Base-by-base conservation (phyloP, 768 basidiomycete species). In the Tricholoma flavovirens region DNA sequence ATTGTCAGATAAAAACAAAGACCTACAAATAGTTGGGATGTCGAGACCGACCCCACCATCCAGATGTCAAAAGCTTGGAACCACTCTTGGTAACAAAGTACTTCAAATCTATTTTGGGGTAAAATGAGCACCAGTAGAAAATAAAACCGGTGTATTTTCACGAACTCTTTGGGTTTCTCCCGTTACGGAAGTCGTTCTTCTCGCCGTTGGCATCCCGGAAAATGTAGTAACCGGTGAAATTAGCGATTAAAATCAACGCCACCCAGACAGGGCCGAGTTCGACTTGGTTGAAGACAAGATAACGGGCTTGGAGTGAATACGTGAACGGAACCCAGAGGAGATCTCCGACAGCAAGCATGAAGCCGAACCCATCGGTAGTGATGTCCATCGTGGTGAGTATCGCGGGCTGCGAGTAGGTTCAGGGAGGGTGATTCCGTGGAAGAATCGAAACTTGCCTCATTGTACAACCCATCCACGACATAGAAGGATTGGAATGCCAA, bases 351-450 rank as follows among this genome's bases (percentile, higher is more conserved):
- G 93, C 73, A 26, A 99, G 87, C 97, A 99, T 99, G 80, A 94
- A 98, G 6, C 97, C 97, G 65, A 98, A 98, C 10, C 97, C 97
- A 64, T 99, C 97, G 10, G 90, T 90, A 3, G 88, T 95, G 66
- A 99, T 95, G 66, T 99, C 97, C 91, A 99, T 99, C 3, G 89
- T 93, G 1, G 92, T 95, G 56, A 98, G 79, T 60, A 99, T 80
- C 9, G 90, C 88, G 1, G 90, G 81, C 92, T 97, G 61, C 0
- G 35, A 42, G 42, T 30, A 22, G 19, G 14, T 33, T 17, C 29
- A 54, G 42, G 22, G 46, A 40, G 3, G 51, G 10, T 4, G 1
- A 4, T n/a, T 32, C 10, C 54, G 38, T 19, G 7, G 11, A 46
- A 49, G 17, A 50, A 12, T n/a, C 12, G 49, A 19, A 56, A 62